These are phyloP conservation scores for Pestalotiopsis sp. DNA, from an alignment of 2,329 filamentous ascomycete genomes.

Conservation along the genomic window DNA sequence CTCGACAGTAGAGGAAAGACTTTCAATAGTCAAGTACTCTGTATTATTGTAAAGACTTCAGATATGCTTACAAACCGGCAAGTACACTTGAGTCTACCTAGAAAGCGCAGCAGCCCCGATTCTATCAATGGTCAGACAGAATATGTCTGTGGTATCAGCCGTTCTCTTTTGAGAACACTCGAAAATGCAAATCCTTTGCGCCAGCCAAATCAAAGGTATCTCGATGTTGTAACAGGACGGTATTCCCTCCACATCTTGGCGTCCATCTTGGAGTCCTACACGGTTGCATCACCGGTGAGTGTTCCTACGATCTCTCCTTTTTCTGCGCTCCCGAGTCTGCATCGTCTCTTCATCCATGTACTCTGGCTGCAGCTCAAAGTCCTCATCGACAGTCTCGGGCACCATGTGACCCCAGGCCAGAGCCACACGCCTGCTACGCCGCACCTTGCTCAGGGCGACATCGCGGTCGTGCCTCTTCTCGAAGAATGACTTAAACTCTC, in stretches of 20 bases:
- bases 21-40: no score
- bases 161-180: not conserved
- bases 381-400: slow-evolving; percentile 67
- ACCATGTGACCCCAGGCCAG: slow-evolving; percentile 81
- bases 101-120: not conserved
- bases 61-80: not conserved
- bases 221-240: not conserved
- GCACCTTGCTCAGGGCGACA: slow-evolving; percentile 70
- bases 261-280: not conserved
- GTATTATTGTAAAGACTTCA: not conserved
- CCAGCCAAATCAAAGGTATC: slow-evolving; percentile 11
- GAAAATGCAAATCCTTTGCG: slow-evolving; percentile 7
- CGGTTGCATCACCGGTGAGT: slow-evolving; percentile 36
- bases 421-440: slow-evolving; percentile 68
- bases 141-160: not conserved
- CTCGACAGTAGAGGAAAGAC: no score
- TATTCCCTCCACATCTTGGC: not conserved
- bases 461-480: slow-evolving; percentile 77
- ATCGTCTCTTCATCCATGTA: slow-evolving; percentile 56
- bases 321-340: slow-evolving; percentile 61
- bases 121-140: not conserved
- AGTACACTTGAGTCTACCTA: not conserved
- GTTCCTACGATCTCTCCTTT: slow-evolving; percentile 59
- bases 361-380: slow-evolving; percentile 75
- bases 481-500: slow-evolving; percentile 86